Percentiles rank a stretch among this genome's conserved stretches.
Evolutionary conservation across 495 filamentous ascomycete species (phyloP).

Genomic region (Penicillium canariense): DNA sequence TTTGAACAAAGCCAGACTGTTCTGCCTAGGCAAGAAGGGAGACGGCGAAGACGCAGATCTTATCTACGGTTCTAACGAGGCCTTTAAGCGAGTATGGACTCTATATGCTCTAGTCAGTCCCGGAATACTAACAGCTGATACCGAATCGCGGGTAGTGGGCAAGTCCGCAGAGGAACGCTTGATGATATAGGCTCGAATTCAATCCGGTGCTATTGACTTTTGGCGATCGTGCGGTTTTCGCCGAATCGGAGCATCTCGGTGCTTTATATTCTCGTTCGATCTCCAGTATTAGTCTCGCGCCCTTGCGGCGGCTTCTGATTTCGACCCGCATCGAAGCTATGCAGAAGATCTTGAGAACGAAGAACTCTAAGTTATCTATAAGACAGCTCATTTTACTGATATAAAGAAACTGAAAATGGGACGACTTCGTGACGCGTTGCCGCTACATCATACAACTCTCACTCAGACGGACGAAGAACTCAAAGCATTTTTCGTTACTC

Average conservation of each 20-base stretch:
- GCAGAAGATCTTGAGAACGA: constrained; percentile 18
- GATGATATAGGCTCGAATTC: constrained; percentile 9
- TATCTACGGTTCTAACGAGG: constrained; percentile 13
- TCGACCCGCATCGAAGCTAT: constrained; percentile 12
- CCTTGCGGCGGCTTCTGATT: constrained; percentile 19
- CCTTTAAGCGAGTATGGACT: constrained; percentile 18
- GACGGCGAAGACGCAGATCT: constrained; percentile 5
- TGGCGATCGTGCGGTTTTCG: constrained; percentile 26
- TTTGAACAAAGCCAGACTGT: constrained; percentile 11
- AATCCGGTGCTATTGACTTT: constrained; percentile 14
- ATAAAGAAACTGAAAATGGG: constrained; percentile 14
- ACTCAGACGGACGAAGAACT: constrained; percentile 19
- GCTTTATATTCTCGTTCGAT: constrained; percentile 26
- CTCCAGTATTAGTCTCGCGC: constrained; percentile 18
- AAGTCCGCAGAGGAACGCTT: constrained; percentile 15
- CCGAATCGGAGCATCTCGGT: constrained; percentile 25
- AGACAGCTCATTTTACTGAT: constrained; percentile 6
- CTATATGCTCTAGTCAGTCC: constrained; percentile 21
- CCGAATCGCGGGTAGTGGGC: constrained; percentile 13
- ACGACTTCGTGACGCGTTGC: constrained; percentile 15
- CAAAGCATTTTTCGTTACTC: constrained; percentile 15
- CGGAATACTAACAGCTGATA: constrained; percentile 22
- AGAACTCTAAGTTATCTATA: constrained; percentile 4
- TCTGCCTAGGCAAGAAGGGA: constrained; percentile 8
- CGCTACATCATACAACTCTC: constrained; percentile 21